Base-by-base conservation (phyloP, 176 grass and related monocot genomes). In the Microstegium vimineum region DNA sequence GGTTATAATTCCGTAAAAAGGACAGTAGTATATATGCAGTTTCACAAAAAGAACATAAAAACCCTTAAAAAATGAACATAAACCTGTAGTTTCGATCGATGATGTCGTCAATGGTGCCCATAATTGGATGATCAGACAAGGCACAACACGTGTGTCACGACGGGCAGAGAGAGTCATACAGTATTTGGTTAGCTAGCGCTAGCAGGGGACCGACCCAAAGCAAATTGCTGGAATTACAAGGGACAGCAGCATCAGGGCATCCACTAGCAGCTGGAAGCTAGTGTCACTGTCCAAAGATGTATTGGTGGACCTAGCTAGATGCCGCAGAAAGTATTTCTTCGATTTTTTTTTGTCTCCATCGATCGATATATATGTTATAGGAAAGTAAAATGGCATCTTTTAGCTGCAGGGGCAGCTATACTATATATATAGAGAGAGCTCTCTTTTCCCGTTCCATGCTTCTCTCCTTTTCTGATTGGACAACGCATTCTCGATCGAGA, bases 91-190 rank as follows among this genome's bases (percentile, higher is more conserved):
- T 52, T 38, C 11, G 0, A 52, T 74, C 32, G 11, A 22, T 27
- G 0, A 23, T n/a, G n/a, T n/a, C n/a, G 35, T 41, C 71, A 14
- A 3, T 49, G 8, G 27, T 7, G 2, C 3, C 0, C 1, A n/a
- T 12, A 22, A 23, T 23, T 23, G 32, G 14, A 75, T 57, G 33
- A n/a, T n/a, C n/a, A 34, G 75, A 77, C 75, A 30, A 30, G 27
- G 57, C 37, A 18, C 69, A 54, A 34, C 76, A 34, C 76, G 79
- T 87, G 86, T 71, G 41, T 72, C 86, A 51, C 47, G 47, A 18
- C 47, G 46, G 46, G 15, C 16, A 18, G 46, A 33, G 33, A 33
- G 33, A 51, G 47, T 6, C 15, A 6, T 17, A 6, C n/a, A n/a
- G 0, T 17, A 2, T 22, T 22, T 52, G 49, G 49, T 52, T 52